Base-by-base conservation (phyloP, 768 basidiomycete species). In the Termitomyces titanicus region DNA sequence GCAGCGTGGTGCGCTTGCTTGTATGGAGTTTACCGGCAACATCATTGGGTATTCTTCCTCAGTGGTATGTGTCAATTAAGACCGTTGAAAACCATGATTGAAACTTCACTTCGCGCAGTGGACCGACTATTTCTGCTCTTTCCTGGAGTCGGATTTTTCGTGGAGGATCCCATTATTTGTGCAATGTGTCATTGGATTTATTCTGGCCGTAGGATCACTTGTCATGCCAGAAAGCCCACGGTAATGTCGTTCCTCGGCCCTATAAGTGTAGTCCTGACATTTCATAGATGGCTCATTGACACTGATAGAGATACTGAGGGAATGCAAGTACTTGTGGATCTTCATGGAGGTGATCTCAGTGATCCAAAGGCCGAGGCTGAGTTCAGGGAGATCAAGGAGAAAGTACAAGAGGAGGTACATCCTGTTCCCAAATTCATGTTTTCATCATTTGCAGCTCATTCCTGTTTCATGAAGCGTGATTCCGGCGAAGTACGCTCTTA, bases 21-120 rank as follows among this genome's bases (percentile, higher is more conserved):
- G 92, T 64, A 93, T 97, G 82, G 94, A 97, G 65, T 97, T 97
- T 67, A 95, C 94, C 3, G 88, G 88, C 58, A 96, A 96, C 66
- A 86, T 97, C 63, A 74, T 92, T 44, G 95, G 95, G 49, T 98
- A 98, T 67, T 88, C 92, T 10, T 81, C 83, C 47, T 94, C 90
- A 17, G 92, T 96, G 61, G 92, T 94, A 74, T 58, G 90, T 75
- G 35, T 11, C 18, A 18, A 24, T 25, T 50, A 39, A 29, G 51
- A 12, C 25, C 22, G 20, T 11, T 20, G 10, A 15, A 33, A 31
- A 15, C 17, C 18, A 33, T 20, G 22, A 37, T 22, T 48, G 20
- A 55, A 43, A 7, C 35, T n/a, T 17, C 29, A 8, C 22, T n/a
- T 33, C 13, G 2, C n/a, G 24, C 12, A 92, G 90, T 98, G 94